phyloP scores from a whole-genome alignment of 2,329 filamentous ascomycete genomes.

The Venturiaceae sp. region DNA sequence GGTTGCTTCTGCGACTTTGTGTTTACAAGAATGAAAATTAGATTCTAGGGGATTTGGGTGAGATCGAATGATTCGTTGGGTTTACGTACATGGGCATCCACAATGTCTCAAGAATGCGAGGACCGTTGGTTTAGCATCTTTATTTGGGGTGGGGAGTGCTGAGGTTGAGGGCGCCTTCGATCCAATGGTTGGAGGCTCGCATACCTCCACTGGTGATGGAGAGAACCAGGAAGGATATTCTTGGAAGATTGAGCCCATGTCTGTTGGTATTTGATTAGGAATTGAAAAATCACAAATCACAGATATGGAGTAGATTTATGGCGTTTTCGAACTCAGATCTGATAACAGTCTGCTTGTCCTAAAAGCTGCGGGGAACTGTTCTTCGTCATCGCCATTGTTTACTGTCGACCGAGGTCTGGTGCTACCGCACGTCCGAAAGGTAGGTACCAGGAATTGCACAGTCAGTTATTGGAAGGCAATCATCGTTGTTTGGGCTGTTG shows the following conservation, averaged over 20 bases:
- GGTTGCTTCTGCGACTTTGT: background rate
- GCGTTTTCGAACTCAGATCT: too few species aligned
- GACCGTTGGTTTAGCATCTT: constrained; percentile 44
- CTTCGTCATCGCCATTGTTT: too few species aligned
- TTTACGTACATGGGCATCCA: constrained; percentile 58
- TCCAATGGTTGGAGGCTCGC: constrained; percentile 38
- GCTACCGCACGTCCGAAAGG: too few species aligned
- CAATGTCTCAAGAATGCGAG: constrained; percentile 64
- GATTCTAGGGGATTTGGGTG: background rate
- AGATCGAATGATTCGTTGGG: background rate
- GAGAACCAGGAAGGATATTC: background rate
- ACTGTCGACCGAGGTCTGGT: too few species aligned
- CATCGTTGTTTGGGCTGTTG: too few species aligned
- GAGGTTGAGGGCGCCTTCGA: constrained; percentile 45
- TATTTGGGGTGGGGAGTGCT: constrained; percentile 42
- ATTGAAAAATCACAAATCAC: too few species aligned
- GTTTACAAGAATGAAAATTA: background rate
- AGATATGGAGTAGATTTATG: too few species aligned
- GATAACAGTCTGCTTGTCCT: too few species aligned
- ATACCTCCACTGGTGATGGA: background rate
- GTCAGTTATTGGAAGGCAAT: too few species aligned
- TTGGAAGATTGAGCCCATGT: background rate
- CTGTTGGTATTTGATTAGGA: too few species aligned
- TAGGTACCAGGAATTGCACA: too few species aligned
- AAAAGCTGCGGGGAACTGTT: too few species aligned